Evolutionary conservation across 495 filamentous ascomycete species (phyloP).

Genomic region (Collariella sp.): DNA sequence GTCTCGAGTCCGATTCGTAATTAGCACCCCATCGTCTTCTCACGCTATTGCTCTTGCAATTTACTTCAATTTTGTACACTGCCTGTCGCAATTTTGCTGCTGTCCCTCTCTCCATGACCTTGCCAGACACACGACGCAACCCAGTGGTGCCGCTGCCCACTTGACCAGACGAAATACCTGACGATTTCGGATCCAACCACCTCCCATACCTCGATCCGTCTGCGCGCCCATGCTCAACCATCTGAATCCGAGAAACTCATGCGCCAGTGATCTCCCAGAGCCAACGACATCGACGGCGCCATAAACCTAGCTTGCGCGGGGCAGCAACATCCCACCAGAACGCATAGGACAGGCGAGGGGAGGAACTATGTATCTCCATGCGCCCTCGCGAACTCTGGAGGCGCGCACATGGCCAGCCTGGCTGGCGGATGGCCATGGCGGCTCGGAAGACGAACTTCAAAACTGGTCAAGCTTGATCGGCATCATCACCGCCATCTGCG

Average conservation of each 20-base stretch:
- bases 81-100: neutral
- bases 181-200: neutral
- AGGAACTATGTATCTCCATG: constrained; percentile 14
- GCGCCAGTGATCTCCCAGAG: neutral
- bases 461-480: constrained; percentile 92
- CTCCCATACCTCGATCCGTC: neutral
- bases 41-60: too few species aligned
- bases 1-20: too few species aligned
- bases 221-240: constrained; percentile 4
- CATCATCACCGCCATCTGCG: constrained; percentile 81
- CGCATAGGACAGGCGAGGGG: neutral
- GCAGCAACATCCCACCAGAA: neutral
- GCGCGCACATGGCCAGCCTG: constrained; percentile 1
- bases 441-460: constrained; percentile 42
- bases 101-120: neutral
- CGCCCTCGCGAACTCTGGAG: neutral
- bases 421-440: constrained; percentile 24
- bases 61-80: neutral
- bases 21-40: too few species aligned
- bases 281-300: neutral
- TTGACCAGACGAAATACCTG: neutral
- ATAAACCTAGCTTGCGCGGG: neutral
- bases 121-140: neutral
- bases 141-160: neutral
- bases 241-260: constrained; percentile 2